Percentiles rank a stretch among this genome's conserved stretches.
Conservation (phyloP, 768 basidiomycete genomes). For the Amanita fuliginea region DNA sequence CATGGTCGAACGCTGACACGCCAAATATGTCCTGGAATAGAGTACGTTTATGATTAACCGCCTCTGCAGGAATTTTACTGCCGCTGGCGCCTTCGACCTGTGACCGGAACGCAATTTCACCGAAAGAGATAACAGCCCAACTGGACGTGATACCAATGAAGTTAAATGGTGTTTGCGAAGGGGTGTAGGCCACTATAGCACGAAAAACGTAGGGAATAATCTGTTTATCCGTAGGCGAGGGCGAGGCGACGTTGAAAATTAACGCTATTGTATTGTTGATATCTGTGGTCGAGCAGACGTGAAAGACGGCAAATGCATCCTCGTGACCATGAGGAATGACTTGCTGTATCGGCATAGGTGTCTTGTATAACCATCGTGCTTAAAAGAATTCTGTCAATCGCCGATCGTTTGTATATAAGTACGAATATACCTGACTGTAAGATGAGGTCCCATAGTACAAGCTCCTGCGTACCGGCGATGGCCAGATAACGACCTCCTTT, state of each 20-base stretch:
- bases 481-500: constrained; percentile 59
- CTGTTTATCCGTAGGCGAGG: constrained; percentile 29
- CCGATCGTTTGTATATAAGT: neutral
- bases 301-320: constrained; percentile 51
- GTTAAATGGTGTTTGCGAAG: constrained; percentile 29
- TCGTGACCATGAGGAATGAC: constrained; percentile 12
- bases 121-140: constrained; percentile 60
- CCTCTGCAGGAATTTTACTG: constrained; percentile 10
- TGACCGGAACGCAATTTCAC: constrained; percentile 37
- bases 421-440: constrained; percentile 41
- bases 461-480: constrained; percentile 31
- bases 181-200: constrained; percentile 28
- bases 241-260: constrained; percentile 36
- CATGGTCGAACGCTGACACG: constrained; percentile 46
- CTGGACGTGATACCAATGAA: constrained; percentile 60
- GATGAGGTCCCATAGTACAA: constrained; percentile 69
- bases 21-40: constrained; percentile 92
- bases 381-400: neutral
- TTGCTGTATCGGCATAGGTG: constrained; percentile 3
- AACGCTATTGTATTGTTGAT: constrained; percentile 28
- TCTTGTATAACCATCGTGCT: constrained; percentile 1
- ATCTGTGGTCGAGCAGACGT: constrained; percentile 17
- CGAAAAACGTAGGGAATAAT: constrained; percentile 56
- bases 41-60: constrained; percentile 30
- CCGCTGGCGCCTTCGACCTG: constrained; percentile 29